Evolutionary conservation across 2,329 filamentous ascomycete species (phyloP).

Genomic region (Aureobasidium sp.): DNA sequence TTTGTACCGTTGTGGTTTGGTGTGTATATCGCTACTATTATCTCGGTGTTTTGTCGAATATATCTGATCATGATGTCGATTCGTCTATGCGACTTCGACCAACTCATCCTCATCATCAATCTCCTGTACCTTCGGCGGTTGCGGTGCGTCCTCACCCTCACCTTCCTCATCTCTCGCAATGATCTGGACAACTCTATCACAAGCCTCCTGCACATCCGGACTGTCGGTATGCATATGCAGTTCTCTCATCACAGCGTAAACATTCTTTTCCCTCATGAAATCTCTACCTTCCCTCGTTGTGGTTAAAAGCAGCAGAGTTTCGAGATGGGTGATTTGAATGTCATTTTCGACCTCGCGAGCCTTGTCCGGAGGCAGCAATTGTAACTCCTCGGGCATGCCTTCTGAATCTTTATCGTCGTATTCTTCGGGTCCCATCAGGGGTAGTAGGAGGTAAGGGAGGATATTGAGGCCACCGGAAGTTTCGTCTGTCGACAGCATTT

Average conservation of each 20-base stretch:
- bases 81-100: slow-evolving; percentile 39
- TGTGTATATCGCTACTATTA: too few relatives aligned
- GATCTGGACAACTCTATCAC: slow-evolving; percentile 91
- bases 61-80: too few relatives aligned
- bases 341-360: slow-evolving; percentile 78
- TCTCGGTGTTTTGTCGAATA: background rate
- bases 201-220: slow-evolving; percentile 84
- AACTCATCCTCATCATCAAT: slow-evolving; percentile 43
- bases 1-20: too few relatives aligned
- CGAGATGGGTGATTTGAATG: slow-evolving; percentile 88
- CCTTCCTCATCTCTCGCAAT: slow-evolving; percentile 82
- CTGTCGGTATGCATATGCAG: slow-evolving; percentile 82
- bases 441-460: slow-evolving; percentile 88
- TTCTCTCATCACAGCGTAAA: slow-evolving; percentile 92
- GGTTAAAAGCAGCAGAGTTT: slow-evolving; percentile 86
- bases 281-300: slow-evolving; percentile 82
- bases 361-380: slow-evolving; percentile 92
- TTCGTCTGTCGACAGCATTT: slow-evolving; percentile 33
- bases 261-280: slow-evolving; percentile 76
- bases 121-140: slow-evolving; percentile 48
- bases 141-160: slow-evolving; percentile 49
- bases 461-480: slow-evolving; percentile 78
- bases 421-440: slow-evolving; percentile 88
- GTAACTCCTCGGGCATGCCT: slow-evolving; percentile 89
- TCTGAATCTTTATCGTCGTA: slow-evolving; percentile 89